Conservation (phyloP, 495 filamentous ascomycete species). For the Penicillium cinerascens region DNA sequence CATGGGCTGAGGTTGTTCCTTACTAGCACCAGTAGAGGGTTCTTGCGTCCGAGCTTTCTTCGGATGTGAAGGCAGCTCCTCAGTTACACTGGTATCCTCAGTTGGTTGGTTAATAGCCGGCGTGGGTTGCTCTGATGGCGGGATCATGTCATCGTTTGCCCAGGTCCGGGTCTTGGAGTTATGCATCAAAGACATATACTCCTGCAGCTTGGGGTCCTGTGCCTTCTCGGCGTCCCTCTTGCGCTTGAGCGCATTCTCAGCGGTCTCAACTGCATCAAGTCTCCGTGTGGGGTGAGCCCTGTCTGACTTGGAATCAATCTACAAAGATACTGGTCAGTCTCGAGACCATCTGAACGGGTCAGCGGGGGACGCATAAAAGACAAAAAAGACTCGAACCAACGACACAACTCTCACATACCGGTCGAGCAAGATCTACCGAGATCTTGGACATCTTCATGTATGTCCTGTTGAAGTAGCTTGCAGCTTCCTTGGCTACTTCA, state of each 20-base stretch:
- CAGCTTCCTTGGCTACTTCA: slow-evolving; percentile 73
- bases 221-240: slow-evolving; percentile 50
- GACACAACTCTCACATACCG: slow-evolving; percentile 53
- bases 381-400: slow-evolving; percentile 7
- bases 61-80: slow-evolving; percentile 42
- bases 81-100: slow-evolving; percentile 24
- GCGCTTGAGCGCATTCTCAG: slow-evolving; percentile 48
- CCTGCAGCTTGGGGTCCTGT: slow-evolving; percentile 73
- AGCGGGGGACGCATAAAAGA: slow-evolving; percentile 37
- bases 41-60: slow-evolving; percentile 39
- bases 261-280: slow-evolving; percentile 25
- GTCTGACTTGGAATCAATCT: slow-evolving; percentile 38
- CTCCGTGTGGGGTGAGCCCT: slow-evolving; percentile 32
- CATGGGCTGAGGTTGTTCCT: slow-evolving; percentile 24
- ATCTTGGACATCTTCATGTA: slow-evolving; percentile 98
- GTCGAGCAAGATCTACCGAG: slow-evolving; percentile 80
- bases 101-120: slow-evolving; percentile 20
- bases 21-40: slow-evolving; percentile 1
- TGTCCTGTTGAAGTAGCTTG: slow-evolving; percentile 90
- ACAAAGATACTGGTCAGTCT: slow-evolving; percentile 41
- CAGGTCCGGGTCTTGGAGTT: slow-evolving; percentile 64
- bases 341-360: slow-evolving; percentile 46
- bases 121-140: slow-evolving; percentile 21
- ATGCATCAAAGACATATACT: slow-evolving; percentile 83
- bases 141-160: slow-evolving; percentile 55